A percentile compares a stretch with the other conserved stretches of the same genome.
These are phyloP conservation scores for Gaeumannomyces tritici DNA, from an alignment of 2,329 filamentous ascomycete species.

Conservation along the genomic window DNA sequence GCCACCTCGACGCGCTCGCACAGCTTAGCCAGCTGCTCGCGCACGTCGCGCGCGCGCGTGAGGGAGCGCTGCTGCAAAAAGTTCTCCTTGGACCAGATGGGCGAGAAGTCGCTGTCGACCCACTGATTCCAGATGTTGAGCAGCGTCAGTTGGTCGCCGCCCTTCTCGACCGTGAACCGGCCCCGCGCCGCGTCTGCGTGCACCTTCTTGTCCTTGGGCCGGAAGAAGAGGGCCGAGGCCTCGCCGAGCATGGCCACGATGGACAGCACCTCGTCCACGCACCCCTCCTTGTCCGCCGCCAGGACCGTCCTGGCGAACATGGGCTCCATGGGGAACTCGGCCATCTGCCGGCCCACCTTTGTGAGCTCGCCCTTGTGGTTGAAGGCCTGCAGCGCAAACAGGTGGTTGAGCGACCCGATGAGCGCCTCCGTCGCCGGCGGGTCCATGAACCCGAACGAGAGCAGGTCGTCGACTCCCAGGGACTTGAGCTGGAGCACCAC, in stretches of 20 bases:
- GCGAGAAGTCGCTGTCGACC: slow-evolving; percentile 83
- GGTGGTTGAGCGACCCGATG: slow-evolving; percentile 77
- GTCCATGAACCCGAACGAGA: slow-evolving; percentile 96
- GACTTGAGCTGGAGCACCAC: slow-evolving; percentile 82
- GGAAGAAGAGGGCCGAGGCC: slow-evolving; percentile 81
- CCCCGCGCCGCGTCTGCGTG: slow-evolving; percentile 86
- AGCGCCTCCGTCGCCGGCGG: slow-evolving; percentile 83
- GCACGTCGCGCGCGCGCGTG: slow-evolving; percentile 79
- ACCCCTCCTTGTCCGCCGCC: slow-evolving; percentile 81
- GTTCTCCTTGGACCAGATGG: slow-evolving; percentile 84
- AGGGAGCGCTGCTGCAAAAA: slow-evolving; percentile 89
- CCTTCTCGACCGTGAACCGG: slow-evolving; percentile 82
- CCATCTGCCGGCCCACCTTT: slow-evolving; percentile 86
- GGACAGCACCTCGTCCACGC: slow-evolving; percentile 83
- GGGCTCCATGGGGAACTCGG: slow-evolving; percentile 86
- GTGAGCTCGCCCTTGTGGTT: slow-evolving; percentile 86
- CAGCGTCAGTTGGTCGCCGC: slow-evolving; percentile 80
- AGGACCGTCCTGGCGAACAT: slow-evolving; percentile 87
- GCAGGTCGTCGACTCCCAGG: slow-evolving; percentile 81
- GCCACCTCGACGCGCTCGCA: slow-evolving; percentile 88
- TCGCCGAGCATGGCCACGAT: slow-evolving; percentile 94
- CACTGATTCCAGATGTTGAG: slow-evolving; percentile 95
- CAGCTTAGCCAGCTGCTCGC: slow-evolving; percentile 83
- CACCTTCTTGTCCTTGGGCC: slow-evolving; percentile 94
- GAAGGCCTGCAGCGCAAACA: slow-evolving; percentile 83